Evolutionary conservation across 495 filamentous ascomycete genomes (phyloP).

Genomic region (Terfezia boudieri): DNA sequence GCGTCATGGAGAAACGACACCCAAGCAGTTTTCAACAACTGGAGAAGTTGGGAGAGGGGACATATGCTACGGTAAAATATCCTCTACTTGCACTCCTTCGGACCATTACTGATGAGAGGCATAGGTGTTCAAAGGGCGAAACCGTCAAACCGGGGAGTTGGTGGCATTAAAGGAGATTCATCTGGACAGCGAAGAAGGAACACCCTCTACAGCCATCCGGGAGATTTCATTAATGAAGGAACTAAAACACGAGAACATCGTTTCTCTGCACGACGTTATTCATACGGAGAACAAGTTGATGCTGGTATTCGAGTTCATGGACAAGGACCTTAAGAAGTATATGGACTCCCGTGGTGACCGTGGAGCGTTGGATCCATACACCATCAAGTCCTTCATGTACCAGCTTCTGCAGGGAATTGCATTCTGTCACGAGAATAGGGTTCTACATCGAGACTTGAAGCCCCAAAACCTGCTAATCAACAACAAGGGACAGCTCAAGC

Average conservation of each 20-base stretch:
- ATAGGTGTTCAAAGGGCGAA: constrained; percentile 94
- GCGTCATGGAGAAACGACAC: constrained; percentile 41
- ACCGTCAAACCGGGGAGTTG: constrained; percentile 84
- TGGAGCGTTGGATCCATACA: constrained; percentile 57
- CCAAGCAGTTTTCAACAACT: constrained; percentile 96
- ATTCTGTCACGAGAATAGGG: constrained; percentile 90
- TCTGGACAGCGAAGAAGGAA: constrained; percentile 95
- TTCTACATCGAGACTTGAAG: constrained; percentile 88
- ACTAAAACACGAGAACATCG: constrained; percentile 93
- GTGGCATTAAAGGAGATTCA: constrained; percentile 98
- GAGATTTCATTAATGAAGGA: constrained; percentile 99
- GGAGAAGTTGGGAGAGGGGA: constrained; percentile 96
- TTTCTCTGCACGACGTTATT: constrained; percentile 93
- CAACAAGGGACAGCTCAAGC: constrained; percentile 68
- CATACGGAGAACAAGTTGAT: constrained; percentile 99
- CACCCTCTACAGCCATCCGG: constrained; percentile 91
- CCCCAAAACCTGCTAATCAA: constrained; percentile 93
- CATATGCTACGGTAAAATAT: constrained; percentile 77
- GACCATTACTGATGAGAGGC: not conserved
- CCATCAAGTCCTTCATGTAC: constrained; percentile 96
- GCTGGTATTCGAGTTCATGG: constrained; percentile 98
- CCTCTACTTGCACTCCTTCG: not conserved
- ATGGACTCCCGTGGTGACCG: constrained; percentile 81
- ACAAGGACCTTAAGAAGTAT: constrained; percentile 96
- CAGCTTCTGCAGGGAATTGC: constrained; percentile 84